Base-by-base conservation (phyloP, 768 basidiomycete genomes). In the Leccinum arenicola region DNA sequence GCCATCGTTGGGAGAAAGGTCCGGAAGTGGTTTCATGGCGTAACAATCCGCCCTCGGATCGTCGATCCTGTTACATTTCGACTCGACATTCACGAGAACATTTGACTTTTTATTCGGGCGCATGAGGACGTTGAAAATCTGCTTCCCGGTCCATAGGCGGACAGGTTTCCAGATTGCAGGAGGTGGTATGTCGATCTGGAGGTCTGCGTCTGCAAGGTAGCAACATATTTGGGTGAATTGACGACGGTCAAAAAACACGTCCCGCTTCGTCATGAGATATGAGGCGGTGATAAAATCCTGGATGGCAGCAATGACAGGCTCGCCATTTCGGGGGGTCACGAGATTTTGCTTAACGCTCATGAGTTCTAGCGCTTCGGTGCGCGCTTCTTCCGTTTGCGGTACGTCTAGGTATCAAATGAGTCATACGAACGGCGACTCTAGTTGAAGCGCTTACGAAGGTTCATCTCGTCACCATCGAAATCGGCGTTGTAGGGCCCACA, bases 391-490 rank as follows among this genome's bases (percentile, higher is more conserved):
- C 0, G 97, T 99, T 74, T 99, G 97, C 0, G 97, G 97, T 2
- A 99, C 93, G 74, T 99, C 95, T 98, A 14, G 19, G 21, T 50
- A 56, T 4, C 21, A 3, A 27, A 54, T 62, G 47, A 66, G 51
- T 14, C 6, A 21, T 5, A 19, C 57, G 31, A 52, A 61, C 38
- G 4, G 50, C 27, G 51, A 31, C 2, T 17, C 4, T 62, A 4
- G 54, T 27, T 29, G 38, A 14, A 60, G 50, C 53, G 71, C 92
- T 67, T 68, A 95, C 96, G 97, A 67, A 99, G 78, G 75, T 99
- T 99, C 97, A 99, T 99, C 73, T 99, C 97, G 71, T 99, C 97
- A 61, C 97, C 97, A 71, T 99, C 97, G 64, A 99, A 99, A 79
- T 99, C 97, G 52, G 97, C 97, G 70, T 98, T 98, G 76, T 98